Evolutionary conservation across 257 asterid genomes (phyloP), one percentile per base, ranked within the genome.

Genomic region (Petunia axillaris): DNA sequence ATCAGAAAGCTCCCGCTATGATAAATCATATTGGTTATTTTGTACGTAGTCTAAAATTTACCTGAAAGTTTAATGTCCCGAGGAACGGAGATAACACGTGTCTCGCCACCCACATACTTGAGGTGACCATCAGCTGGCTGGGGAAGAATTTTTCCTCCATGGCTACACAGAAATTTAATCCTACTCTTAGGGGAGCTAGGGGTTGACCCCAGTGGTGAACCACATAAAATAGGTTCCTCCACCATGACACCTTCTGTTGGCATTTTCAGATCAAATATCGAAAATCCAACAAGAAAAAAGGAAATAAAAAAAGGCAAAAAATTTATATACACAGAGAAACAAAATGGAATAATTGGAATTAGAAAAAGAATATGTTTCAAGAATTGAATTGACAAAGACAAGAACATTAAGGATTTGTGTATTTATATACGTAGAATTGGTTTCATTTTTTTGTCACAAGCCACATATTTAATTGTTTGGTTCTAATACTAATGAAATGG

Each of bases 101-200:
- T 94, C 86, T 94, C 97, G 8, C 98, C 97, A n/a, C 98, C 98
- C 4, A 90, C 90, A 25, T 94, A 94, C 80, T 91, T 93, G 82
- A 93, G 98, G 52, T 88, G 91, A 80, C 92, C 90, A 78, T 93
- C 94, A 75, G 86, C 46, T 3, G 94, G 96, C 68, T 93, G 87
- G 44, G 96, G 98, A 54, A 95, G 92, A 85, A 95, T 93, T 83
- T 83, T 91, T 35, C 98, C 98, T 64, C 98, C 97, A 76, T 93
- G 97, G 86, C 98, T 91, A 80, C 97, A 91, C 74, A 90, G 76
- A 86, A 95, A 90, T 82, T 95, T 95, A 75, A 93, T 80, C 80
- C 88, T 80, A 77, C 76, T 80, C 83, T 62, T 80, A 0, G 97
- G 97, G 8, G 94, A 91, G 55, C 87, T 76, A 36, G 93, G 91